Evolutionary conservation across 192 early-diverging fungal genomes (phyloP).

Genomic region (Lobosporangium transversale): DNA sequence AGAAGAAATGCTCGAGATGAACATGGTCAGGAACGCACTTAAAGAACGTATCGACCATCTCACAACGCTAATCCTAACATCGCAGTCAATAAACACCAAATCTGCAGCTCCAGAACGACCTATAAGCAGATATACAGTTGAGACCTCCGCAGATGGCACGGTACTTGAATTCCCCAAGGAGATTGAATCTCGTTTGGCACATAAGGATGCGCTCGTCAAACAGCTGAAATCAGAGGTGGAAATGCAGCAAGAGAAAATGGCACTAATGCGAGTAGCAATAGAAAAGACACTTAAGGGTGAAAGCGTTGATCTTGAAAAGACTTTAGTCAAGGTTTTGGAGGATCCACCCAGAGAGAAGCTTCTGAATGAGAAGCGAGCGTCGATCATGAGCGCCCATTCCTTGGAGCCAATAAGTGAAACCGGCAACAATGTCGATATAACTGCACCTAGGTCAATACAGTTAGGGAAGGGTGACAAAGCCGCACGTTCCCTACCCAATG

Average conservation of each 20-base stretch:
- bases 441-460: constrained; percentile 14
- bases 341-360: constrained; percentile 37
- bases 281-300: constrained; percentile 34
- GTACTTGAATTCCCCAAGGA: constrained; percentile 28
- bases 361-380: constrained; percentile 40
- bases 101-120: constrained; percentile 12
- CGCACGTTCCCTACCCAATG: neutral
- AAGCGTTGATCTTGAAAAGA: constrained; percentile 41
- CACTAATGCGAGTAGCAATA: constrained; percentile 40
- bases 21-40: constrained; percentile 71
- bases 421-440: constrained; percentile 10
- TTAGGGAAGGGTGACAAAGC: neutral
- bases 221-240: constrained; percentile 36
- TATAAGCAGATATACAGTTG: constrained; percentile 18
- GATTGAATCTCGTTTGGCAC: constrained; percentile 21
- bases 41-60: constrained; percentile 90
- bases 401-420: constrained; percentile 19
- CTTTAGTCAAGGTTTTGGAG: constrained; percentile 46
- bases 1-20: constrained; percentile 64
- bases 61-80: constrained; percentile 84
- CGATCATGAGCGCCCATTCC: constrained; percentile 23
- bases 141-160: constrained; percentile 28
- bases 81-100: constrained; percentile 64
- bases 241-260: constrained; percentile 54
- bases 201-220: constrained; percentile 44